Conservation (phyloP, 495 filamentous ascomycete genomes). For the Saxophila tyrrhenica region DNA sequence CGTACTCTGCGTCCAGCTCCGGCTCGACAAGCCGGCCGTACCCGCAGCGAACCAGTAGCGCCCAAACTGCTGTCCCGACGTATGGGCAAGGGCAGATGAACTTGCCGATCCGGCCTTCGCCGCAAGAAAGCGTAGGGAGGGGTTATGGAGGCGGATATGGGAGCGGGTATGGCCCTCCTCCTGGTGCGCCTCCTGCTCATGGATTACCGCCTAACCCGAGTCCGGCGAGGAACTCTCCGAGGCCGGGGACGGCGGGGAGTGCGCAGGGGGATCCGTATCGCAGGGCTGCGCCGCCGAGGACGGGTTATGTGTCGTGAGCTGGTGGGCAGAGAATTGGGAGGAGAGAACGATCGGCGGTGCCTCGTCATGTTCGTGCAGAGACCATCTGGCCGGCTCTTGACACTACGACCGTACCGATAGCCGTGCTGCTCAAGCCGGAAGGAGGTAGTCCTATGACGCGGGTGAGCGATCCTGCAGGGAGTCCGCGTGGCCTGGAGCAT, state of each 20-base stretch:
- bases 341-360: no score
- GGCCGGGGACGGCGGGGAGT: slow-evolving; percentile 11
- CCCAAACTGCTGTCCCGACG: slow-evolving; percentile 4
- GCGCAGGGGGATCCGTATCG: slow-evolving; percentile 5
- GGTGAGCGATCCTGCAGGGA: no score
- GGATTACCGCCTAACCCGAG: background rate
- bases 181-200: background rate
- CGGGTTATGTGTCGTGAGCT: slow-evolving; percentile 13
- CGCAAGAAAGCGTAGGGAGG: no score
- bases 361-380: no score
- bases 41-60: slow-evolving; percentile 20
- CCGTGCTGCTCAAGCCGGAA: no score
- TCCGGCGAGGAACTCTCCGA: background rate
- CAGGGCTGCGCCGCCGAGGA: slow-evolving; percentile 1
- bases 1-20: background rate
- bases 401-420: no score
- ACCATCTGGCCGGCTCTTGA: no score
- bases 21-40: slow-evolving; percentile 6
- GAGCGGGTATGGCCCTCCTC: background rate
- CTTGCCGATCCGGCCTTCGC: slow-evolving; percentile 20
- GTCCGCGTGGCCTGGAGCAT: no score
- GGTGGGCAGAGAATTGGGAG: no score
- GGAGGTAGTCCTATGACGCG: no score
- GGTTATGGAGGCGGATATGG: no score
- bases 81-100: slow-evolving; percentile 16